Evolutionary conservation across 129 eudicot species (phyloP), one percentile per base, ranked within the genome.

Genomic region (Pittosporum tobira): DNA sequence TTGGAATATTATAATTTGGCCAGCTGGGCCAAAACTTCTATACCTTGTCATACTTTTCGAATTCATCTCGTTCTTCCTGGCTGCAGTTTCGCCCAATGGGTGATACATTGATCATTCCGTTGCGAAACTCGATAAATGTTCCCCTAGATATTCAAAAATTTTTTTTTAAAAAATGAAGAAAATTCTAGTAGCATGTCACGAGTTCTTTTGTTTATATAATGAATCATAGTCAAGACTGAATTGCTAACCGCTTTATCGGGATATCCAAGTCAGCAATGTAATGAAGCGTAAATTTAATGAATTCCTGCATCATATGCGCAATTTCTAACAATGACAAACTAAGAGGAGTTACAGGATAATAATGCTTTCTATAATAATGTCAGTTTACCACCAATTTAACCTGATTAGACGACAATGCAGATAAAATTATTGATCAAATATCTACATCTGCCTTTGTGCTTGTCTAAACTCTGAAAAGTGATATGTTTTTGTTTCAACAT

Each of bases 61-160:
- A 91, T 21, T 91, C 99, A 26, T 83, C 96, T 47, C 99, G 59
- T 73, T 91, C 99, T 81, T 91, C 99, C 67, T 91, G 99, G 63
- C 96, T 91, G 64, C 99, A 91, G 74, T 91, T 91, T 75, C 99
- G 67, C 51, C 99, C 99, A 62, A 91, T 87, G 68, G 99, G 99
- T 55, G 96, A 91, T 40, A 91, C 90, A 79, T 91, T 91, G 57
- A 91, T 59, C 99, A 91, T 91, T 52, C 99, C 99, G 75, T 75
- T 91, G 72, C 99, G 82, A 40, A 91, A 91, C 80, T 91, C 99
- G 12, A 91, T 83, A 71, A 91, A 91, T 37, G 99, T 91, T 67
- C 99, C 99, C 81, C 99, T 91, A 40, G 0, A 16, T n/a, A n/a
- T n/a, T n/a, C n/a, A n/a, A n/a, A n/a, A n/a, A n/a, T n/a, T n/a